Conservation (phyloP, 805 yeast genomes). For the Starmerella davenportii region DNA sequence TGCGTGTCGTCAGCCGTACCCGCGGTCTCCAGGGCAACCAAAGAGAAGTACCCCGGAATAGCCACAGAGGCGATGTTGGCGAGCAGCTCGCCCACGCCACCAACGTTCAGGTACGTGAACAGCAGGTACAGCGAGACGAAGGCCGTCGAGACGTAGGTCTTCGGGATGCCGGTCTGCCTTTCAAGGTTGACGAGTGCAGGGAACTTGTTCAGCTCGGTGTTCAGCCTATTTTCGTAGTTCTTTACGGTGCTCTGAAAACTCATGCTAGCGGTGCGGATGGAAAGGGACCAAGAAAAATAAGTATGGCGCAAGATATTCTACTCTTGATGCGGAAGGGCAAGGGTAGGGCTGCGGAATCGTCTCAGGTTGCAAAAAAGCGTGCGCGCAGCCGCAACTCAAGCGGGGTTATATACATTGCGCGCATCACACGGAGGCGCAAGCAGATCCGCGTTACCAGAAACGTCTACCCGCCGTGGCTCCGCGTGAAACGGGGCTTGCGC, state of each 20-base stretch:
- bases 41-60: conserved; percentile 76
- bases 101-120: conserved; percentile 70
- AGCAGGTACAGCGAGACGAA: conserved; percentile 49
- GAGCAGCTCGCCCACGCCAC: conserved; percentile 86
- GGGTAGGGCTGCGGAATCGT: too few relatives aligned
- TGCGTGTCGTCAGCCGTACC: conserved; percentile 62
- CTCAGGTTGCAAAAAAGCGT: too few relatives aligned
- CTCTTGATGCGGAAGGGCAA: too few relatives aligned
- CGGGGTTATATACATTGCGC: too few relatives aligned
- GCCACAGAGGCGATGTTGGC: conserved; percentile 85
- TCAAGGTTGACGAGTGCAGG: conserved; percentile 21
- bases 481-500: too few relatives aligned
- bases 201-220: conserved; percentile 22
- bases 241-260: not conserved
- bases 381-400: too few relatives aligned
- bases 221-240: conserved; percentile 10
- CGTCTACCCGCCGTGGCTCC: too few relatives aligned
- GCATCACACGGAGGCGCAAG: too few relatives aligned
- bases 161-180: conserved; percentile 34
- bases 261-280: too few relatives aligned
- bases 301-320: too few relatives aligned
- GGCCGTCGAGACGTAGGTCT: conserved; percentile 67
- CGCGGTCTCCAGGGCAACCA: conserved; percentile 62
- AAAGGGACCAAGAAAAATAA: too few relatives aligned
- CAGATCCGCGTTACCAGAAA: too few relatives aligned